These are phyloP conservation scores for Acidomyces sp. DNA, from an alignment of 495 filamentous ascomycete species.

Conservation along the genomic window DNA sequence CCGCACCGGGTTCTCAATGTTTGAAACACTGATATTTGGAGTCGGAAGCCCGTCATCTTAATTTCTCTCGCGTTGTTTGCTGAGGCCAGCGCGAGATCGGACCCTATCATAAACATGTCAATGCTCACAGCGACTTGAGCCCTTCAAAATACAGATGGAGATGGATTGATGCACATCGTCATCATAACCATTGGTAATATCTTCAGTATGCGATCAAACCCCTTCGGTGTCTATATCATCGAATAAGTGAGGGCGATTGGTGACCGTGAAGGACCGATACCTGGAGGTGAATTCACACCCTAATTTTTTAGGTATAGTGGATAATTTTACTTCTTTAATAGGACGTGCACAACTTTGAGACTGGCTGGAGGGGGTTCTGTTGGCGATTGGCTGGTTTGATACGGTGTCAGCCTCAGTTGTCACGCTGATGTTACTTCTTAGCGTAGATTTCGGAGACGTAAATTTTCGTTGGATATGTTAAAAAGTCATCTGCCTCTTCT, in stretches of 20 bases:
- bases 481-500: constrained; percentile 30
- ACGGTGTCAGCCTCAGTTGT: constrained; percentile 27
- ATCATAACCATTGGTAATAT: constrained; percentile 45
- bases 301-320: constrained; percentile 43
- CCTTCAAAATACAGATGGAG: constrained; percentile 43
- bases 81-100: constrained; percentile 35
- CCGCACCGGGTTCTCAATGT: constrained; percentile 44
- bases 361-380: constrained; percentile 37
- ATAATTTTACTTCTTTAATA: constrained; percentile 44
- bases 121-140: constrained; percentile 44
- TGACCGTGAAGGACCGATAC: constrained; percentile 47
- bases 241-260: constrained; percentile 46
- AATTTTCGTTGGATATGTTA: constrained; percentile 27
- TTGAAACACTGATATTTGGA: constrained; percentile 49
- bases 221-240: constrained; percentile 41
- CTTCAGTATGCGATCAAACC: constrained; percentile 43
- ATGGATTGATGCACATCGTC: constrained; percentile 40
- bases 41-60: constrained; percentile 41
- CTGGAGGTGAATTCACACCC: constrained; percentile 52
- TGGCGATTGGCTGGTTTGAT: constrained; percentile 39
- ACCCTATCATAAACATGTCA: constrained; percentile 35
- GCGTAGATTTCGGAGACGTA: constrained; percentile 29
- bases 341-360: constrained; percentile 48
- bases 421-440: constrained; percentile 28
- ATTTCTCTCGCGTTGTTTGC: constrained; percentile 32